A percentile compares a stretch with the other conserved stretches of the same genome.
Evolutionary conservation across 2,329 filamentous ascomycete species (phyloP).

Genomic region (Pseudofabraea citricarpa): DNA sequence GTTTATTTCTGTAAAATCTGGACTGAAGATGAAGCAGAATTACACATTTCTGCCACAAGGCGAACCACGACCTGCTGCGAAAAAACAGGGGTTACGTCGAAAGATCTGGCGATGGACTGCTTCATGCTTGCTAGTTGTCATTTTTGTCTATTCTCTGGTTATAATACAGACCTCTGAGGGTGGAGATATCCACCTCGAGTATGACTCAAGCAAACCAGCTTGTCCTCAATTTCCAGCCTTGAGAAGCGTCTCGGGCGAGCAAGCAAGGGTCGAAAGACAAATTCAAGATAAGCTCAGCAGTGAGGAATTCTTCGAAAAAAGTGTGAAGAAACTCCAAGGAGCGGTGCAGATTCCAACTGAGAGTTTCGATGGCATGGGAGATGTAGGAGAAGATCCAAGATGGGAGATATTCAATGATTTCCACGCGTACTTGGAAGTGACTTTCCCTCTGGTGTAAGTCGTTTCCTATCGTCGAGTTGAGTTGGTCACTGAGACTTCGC

Average conservation of each 20-base stretch:
- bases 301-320: constrained; percentile 15
- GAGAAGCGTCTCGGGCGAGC: constrained; percentile 2
- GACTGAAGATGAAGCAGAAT: constrained; percentile 7
- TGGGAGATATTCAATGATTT: constrained; percentile 50
- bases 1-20: no score
- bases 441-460: constrained; percentile 45
- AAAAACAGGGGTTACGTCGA: constrained; percentile 2
- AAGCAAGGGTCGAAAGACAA: constrained; percentile 9
- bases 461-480: not conserved
- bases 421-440: constrained; percentile 39
- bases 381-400: constrained; percentile 46
- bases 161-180: constrained; percentile 1
- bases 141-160: constrained; percentile 5
- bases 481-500: not conserved
- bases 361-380: constrained; percentile 51
- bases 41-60: constrained; percentile 14
- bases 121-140: constrained; percentile 4
- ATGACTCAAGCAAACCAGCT: constrained; percentile 5
- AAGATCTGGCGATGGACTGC: constrained; percentile 8
- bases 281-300: constrained; percentile 11
- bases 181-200: constrained; percentile 3
- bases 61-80: constrained; percentile 2
- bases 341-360: constrained; percentile 51
- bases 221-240: constrained; percentile 19
- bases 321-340: constrained; percentile 31